Evolutionary conservation across 2,329 filamentous ascomycete genomes (phyloP).

Genomic region (Colletotrichum aenigma): DNA sequence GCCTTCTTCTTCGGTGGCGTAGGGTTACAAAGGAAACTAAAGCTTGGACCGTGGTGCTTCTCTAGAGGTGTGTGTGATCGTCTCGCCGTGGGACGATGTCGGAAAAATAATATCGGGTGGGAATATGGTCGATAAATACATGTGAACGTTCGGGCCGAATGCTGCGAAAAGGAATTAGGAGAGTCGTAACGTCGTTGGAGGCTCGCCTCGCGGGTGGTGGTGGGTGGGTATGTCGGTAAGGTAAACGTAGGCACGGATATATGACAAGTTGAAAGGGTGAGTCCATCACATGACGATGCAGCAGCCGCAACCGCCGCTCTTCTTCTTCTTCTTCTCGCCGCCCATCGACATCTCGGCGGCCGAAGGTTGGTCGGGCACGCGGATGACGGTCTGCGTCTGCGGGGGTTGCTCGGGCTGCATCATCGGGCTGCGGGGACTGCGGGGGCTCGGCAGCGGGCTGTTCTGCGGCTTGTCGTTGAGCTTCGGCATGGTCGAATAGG

Average conservation of each 20-base stretch:
- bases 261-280: neutral
- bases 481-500: conserved; percentile 69
- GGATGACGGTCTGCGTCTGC: conserved; percentile 23
- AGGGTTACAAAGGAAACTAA: conserved; percentile 1
- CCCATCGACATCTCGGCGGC: conserved; percentile 9
- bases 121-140: conserved; percentile 20
- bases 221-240: neutral
- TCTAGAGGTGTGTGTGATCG: conserved; percentile 1
- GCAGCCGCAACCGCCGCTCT: conserved; percentile 52
- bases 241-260: conserved; percentile 3
- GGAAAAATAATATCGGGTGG: neutral
- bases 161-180: conserved; percentile 17
- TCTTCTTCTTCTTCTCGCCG: conserved; percentile 35
- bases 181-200: conserved; percentile 26
- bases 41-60: conserved; percentile 1
- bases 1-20: neutral
- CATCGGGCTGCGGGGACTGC: conserved; percentile 37
- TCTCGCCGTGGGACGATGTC: neutral
- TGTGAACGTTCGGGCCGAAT: conserved; percentile 9
- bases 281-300: conserved; percentile 53
- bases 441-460: conserved; percentile 49
- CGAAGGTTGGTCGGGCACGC: conserved; percentile 19
- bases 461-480: conserved; percentile 50
- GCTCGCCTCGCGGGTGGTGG: conserved; percentile 10
- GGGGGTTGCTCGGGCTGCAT: conserved; percentile 35